These are phyloP conservation scores for Aspergillus baeticus DNA, from an alignment of 495 filamentous ascomycete genomes.

Conservation along the genomic window DNA sequence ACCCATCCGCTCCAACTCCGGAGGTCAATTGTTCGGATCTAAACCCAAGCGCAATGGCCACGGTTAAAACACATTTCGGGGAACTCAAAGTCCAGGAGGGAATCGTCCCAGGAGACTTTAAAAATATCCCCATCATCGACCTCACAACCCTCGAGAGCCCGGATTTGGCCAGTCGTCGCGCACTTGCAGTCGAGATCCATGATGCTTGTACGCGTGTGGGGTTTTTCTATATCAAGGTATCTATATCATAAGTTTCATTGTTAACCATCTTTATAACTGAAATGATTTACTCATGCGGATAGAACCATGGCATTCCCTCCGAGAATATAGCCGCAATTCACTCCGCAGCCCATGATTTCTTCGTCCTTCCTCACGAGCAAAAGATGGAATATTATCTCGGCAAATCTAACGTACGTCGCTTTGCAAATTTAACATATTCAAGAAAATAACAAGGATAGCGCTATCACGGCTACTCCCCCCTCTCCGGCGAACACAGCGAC, in stretches of 20 bases:
- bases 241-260: conserved; percentile 17
- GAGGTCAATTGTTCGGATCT: too few relatives aligned
- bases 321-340: conserved; percentile 37
- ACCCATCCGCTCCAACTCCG: too few relatives aligned
- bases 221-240: conserved; percentile 55
- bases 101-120: conserved; percentile 18
- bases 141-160: conserved; percentile 29
- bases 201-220: conserved; percentile 53
- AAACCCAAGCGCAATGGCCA: background rate
- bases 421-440: background rate
- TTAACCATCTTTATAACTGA: background rate
- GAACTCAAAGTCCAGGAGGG: conserved; percentile 4
- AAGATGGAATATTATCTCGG: conserved; percentile 44
- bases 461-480: conserved; percentile 35
- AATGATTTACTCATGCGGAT: background rate
- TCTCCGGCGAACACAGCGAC: conserved; percentile 26
- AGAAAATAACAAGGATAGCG: conserved; percentile 19
- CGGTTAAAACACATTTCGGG: conserved; percentile 4
- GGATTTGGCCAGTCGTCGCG: conserved; percentile 26
- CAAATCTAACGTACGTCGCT: conserved; percentile 29
- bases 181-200: conserved; percentile 38
- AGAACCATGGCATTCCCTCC: conserved; percentile 39
- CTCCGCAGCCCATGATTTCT: conserved; percentile 41
- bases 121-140: conserved; percentile 42
- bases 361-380: conserved; percentile 45